Evolutionary conservation across 192 early-diverging fungal genomes (phyloP).

Genomic region (Piromyces finnis): DNA sequence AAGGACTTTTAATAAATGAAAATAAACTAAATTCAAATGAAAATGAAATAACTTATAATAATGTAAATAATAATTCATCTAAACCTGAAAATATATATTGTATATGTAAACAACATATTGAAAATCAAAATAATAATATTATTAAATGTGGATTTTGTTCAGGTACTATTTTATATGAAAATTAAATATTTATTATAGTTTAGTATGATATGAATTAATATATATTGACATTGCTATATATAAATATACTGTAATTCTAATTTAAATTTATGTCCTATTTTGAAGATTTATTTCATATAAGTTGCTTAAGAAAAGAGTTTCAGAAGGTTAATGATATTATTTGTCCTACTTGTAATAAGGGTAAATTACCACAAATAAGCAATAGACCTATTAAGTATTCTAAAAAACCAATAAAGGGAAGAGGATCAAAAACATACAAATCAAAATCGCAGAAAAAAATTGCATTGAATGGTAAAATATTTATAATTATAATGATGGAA

Average conservation of each 20-base stretch:
- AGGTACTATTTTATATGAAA: background rate
- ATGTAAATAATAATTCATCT: background rate
- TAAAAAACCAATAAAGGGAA: background rate
- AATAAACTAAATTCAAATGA: background rate
- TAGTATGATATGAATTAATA: too few species aligned
- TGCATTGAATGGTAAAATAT: too few species aligned
- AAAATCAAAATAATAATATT: background rate
- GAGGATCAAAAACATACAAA: background rate
- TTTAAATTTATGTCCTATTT: too few species aligned
- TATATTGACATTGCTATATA: too few species aligned
- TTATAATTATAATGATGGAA: too few species aligned
- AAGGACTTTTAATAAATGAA: too few species aligned
- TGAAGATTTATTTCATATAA: background rate
- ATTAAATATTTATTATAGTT: too few species aligned
- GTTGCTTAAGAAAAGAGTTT: background rate
- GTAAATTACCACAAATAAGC: background rate
- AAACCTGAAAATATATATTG: background rate
- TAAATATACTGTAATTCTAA: too few species aligned
- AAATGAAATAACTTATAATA: background rate
- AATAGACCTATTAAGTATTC: background rate
- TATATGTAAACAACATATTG: background rate
- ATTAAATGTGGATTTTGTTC: background rate
- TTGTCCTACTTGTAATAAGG: background rate
- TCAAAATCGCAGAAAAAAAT: background rate
- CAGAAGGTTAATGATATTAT: background rate